Conservation (phyloP, 2,329 filamentous ascomycete species). For the Lachnellula hyalina region DNA sequence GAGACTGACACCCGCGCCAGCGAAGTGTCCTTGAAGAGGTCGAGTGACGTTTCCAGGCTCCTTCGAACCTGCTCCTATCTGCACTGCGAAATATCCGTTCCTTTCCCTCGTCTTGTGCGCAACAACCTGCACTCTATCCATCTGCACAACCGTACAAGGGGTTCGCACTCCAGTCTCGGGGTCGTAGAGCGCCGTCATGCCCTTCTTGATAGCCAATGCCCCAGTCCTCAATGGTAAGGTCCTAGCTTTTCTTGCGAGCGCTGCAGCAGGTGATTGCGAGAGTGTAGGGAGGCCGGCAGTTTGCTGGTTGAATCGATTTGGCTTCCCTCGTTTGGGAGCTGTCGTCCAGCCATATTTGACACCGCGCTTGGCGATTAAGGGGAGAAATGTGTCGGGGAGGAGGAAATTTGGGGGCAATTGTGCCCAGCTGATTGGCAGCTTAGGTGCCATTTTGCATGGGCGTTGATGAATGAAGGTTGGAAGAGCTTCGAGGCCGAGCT, state of each 20-base stretch:
- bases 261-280: slow-evolving; percentile 54
- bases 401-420: slow-evolving; percentile 28
- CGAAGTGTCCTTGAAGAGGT: slow-evolving; percentile 83
- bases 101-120: slow-evolving; percentile 73
- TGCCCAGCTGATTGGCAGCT: slow-evolving; percentile 31
- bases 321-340: slow-evolving; percentile 45
- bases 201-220: slow-evolving; percentile 82
- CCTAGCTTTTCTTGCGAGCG: slow-evolving; percentile 51
- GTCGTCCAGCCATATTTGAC: slow-evolving; percentile 53
- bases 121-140: slow-evolving; percentile 87
- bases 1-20: slow-evolving; percentile 72
- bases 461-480: slow-evolving; percentile 4
- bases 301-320: slow-evolving; percentile 51
- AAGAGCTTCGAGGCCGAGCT: neutral
- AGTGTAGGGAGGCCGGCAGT: slow-evolving; percentile 51
- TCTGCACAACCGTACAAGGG: slow-evolving; percentile 86
- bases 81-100: slow-evolving; percentile 92
- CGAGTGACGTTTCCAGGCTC: slow-evolving; percentile 71
- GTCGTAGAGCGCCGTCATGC: slow-evolving; percentile 90
- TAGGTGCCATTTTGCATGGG: slow-evolving; percentile 31
- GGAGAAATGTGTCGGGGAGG: slow-evolving; percentile 28
- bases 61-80: slow-evolving; percentile 75
- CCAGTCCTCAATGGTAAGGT: slow-evolving; percentile 68
- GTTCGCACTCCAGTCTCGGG: slow-evolving; percentile 68
- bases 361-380: slow-evolving; percentile 30